Conservation (phyloP, 495 filamentous ascomycete species). For the Penicillium macrosclerotiorum region DNA sequence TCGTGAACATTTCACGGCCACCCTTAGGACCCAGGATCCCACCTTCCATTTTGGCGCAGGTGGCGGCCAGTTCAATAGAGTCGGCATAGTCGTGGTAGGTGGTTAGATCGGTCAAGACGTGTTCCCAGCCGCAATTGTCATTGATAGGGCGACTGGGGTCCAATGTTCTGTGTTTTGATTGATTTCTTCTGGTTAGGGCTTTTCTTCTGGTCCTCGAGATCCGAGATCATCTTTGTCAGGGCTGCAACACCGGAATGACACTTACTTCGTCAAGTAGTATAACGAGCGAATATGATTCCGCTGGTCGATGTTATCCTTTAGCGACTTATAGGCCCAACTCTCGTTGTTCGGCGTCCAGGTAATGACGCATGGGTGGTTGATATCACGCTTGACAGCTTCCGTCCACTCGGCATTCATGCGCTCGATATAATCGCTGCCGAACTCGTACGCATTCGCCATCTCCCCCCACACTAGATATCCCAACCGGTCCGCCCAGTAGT, state of each 20-base stretch:
- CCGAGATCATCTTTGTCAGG: too few species aligned
- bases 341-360: conserved; percentile 63
- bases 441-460: conserved; percentile 47
- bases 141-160: conserved; percentile 59
- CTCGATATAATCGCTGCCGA: conserved; percentile 48
- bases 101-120: conserved; percentile 55
- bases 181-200: neutral
- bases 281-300: conserved; percentile 56
- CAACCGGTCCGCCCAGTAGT: conserved; percentile 41
- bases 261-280: conserved; percentile 58
- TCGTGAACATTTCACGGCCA: conserved; percentile 48
- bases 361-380: conserved; percentile 60
- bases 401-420: conserved; percentile 56
- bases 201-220: neutral
- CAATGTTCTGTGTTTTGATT: conserved; percentile 33
- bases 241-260: too few species aligned
- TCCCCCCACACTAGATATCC: conserved; percentile 42
- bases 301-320: conserved; percentile 51
- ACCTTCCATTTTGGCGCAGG: conserved; percentile 40
- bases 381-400: conserved; percentile 54
- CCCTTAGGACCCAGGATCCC: conserved; percentile 46
- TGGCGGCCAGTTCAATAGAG: conserved; percentile 41
- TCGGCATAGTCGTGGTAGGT: conserved; percentile 63
- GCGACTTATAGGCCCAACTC: conserved; percentile 56
- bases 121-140: conserved; percentile 66